Evolutionary conservation across 192 early-diverging fungal species (phyloP), one percentile per base, ranked within the genome.

Genomic region (Spizellomyces sp.): DNA sequence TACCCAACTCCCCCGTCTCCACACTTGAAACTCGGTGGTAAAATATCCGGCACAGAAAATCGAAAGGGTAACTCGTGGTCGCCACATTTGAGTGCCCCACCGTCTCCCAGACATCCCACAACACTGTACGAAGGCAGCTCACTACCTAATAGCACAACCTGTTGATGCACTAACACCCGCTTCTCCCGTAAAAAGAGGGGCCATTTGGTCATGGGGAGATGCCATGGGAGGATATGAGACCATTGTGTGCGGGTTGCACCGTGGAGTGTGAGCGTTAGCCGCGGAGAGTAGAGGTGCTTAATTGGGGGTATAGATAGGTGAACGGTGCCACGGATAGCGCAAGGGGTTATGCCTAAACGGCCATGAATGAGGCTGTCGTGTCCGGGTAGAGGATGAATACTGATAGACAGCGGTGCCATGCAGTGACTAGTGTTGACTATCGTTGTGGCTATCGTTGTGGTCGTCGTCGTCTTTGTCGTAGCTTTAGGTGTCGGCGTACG

Each of bases 401-500:
- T 19, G 50, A 54, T 19, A 54, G 50, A 19, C 14, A 54, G 4
- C 0, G 12, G 50, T 0, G 12, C 50, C 14, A 54, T n/a, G 50
- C 50, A 12, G 50, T 3, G 27, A 36, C 27, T 36, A 36, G 27
- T 36, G 3, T 36, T 36, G 27, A 36, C 27, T 36, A 36, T 36
- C 27, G 27, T 36, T 36, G 27, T 36, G 0, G 27, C 3, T 36
- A 36, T 36, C 3, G 27, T 3, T 3, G 27, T 36, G 3, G 27
- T 22, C 47, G 50, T 62, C 12, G 69, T 4, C 64, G 80, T 48
- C 27, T n/a, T n/a, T n/a, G n/a, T n/a, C n/a, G n/a, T n/a, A n/a
- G n/a, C n/a, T n/a, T n/a, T n/a, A n/a, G n/a, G n/a, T n/a, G 27
- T 36, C 27, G 27, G 27, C 27, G 27, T 36, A 36, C 27, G 27